Evolutionary conservation across 192 early-diverging fungal genomes (phyloP), one percentile per base, ranked within the genome.

Genomic region (Umbelopsis ramanniana): DNA sequence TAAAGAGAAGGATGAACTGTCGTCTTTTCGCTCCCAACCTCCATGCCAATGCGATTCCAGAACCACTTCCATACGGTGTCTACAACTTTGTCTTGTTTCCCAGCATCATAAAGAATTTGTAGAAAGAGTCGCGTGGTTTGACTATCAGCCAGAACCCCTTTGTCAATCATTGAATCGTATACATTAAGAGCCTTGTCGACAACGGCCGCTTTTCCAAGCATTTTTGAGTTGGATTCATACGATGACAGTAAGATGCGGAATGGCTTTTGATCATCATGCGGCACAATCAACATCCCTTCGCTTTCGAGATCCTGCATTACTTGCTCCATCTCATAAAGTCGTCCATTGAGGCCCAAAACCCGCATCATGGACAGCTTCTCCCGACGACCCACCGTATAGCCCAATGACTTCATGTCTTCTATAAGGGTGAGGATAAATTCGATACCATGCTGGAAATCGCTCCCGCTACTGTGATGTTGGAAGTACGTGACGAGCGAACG

Each of bases 111-210:
- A 10, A 84, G 69, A 35, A 76, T 74, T 12, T 53, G 50, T 15
- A 71, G 50, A 4, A 84, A 46, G n/a, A 77, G 37, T 1, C 26
- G 68, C 2, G 71, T 75, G 2, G 77, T 76, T 19, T 81, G 72
- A 22, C 76, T 68, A 67, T 91, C 83, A 10, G 93, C 91, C 57
- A 79, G 60, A 35, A 92, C 52, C 3, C 89, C 85, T 33, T 79
- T 81, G 46, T 84, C 79, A 6, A 72, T 40, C 79, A 96, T 87
- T 50, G 85, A 69, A 15, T 89, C 83, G 70, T 88, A 92, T 17
- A 92, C 87, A 35, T 76, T 77, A 67, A 87, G 83, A 0, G 93
- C 91, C 72, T 91, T 87, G 1, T 81, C 77, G n/a, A 85, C 73
- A 33, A 74, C 47, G 3, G n/a, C 68, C 9, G 17, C 6, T 10